Evolutionary conservation across 1,284 basidiomycete species (phyloP), one percentile per base, ranked within the genome.

Genomic region (Sporisorium exsertum): DNA sequence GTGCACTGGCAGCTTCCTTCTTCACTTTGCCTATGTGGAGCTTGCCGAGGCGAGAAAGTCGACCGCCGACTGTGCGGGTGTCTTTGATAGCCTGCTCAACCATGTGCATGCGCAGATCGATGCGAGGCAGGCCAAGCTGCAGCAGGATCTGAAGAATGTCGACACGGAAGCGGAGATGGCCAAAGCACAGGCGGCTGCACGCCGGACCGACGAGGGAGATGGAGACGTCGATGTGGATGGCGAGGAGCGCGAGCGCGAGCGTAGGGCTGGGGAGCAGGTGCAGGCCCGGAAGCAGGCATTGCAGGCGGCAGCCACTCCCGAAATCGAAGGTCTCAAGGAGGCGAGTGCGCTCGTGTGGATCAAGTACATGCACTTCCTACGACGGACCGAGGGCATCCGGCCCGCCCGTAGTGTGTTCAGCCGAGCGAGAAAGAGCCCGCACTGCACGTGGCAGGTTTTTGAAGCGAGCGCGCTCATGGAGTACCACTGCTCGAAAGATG

Each of bases 391-490:
- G 87, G 93, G 93, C 8, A 87, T 92, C 83, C 92, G 93, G 85
- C 89, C 91, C 3, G 92, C 92, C 22, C 88, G 97, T 57, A 88
- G 88, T 1, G 88, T 95, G 2, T 99, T 99, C 83, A 90, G 89
- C 32, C 92, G 92, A 84, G 94, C 95, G 15, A 89, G 95, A 71
- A 93, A 91, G 84, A 94, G 95, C 78, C 89, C 91, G 22, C 92
- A 91, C 89, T 90, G 91, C 22, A 91, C 93, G 13, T 98, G 96
- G 95, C 93, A 95, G 82, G 92, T 95, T 0, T 97, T 92, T 82
- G 95, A 99, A 86, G 93, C 70, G 15, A 64, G 84, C 93, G 97
- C 96, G 0, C 86, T 97, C 80, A 94, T 96, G 90, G 96, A 99
- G 86, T 97, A 97, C 84, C 94, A 97, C 86, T 93, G 92, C 85